These are phyloP conservation scores for Amauroascus verrucosus DNA, from an alignment of 2,329 filamentous ascomycete species.

Conservation along the genomic window DNA sequence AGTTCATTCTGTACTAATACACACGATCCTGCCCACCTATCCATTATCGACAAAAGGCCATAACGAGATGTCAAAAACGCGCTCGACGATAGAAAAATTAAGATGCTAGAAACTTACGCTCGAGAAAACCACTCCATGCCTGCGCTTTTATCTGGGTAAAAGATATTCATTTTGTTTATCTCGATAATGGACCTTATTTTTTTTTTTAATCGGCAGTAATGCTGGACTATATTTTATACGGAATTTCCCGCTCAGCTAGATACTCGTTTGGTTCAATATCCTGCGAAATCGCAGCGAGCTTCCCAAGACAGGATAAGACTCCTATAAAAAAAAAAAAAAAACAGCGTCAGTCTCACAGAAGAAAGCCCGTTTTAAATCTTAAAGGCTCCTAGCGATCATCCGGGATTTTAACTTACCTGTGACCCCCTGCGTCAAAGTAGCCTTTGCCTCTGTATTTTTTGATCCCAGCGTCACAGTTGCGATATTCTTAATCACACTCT, in stretches of 20 bases:
- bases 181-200: no score
- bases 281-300: conserved; percentile 16
- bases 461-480: conserved; percentile 78
- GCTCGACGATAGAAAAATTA: neutral
- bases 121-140: neutral
- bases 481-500: conserved; percentile 54
- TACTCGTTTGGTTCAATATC: neutral
- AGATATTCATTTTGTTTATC: no score
- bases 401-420: conserved; percentile 52
- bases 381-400: neutral
- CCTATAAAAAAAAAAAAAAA: conserved; percentile 15
- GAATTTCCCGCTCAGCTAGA: neutral
- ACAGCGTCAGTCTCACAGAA: neutral
- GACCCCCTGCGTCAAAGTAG: conserved; percentile 80
- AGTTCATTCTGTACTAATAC: no score
- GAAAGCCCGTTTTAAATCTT: neutral
- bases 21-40: no score
- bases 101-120: neutral
- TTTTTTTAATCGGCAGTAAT: no score
- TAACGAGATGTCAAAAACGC: neutral
- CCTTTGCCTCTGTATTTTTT: conserved; percentile 76
- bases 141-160: neutral
- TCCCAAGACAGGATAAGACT: conserved; percentile 21
- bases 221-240: neutral
- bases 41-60: no score